Base-by-base conservation (phyloP, 106 monocot genomes). In the Posidonia australis region DNA sequence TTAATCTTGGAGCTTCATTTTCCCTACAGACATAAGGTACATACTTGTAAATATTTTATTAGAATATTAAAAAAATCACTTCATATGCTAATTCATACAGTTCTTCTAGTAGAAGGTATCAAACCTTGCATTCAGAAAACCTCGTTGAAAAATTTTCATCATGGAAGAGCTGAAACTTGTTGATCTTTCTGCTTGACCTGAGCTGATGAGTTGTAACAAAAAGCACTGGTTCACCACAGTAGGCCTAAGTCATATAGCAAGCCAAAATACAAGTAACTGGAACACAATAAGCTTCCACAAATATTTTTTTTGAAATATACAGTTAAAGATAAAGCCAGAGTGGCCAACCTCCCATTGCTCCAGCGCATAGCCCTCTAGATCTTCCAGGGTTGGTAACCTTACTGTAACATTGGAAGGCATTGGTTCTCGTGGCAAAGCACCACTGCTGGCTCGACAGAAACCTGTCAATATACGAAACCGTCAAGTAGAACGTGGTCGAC, bases 91-190 rank as follows among this genome's bases (percentile, higher is more conserved):
- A 54, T 20, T 54, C 19, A 11, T 21, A 13, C 20, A 55, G 54
- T 55, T 55, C 12, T 55, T 23, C 23, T 23, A 26, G 30, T 58
- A 29, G 27, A 23, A 25, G 7, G 28, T 24, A 46, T 46, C 11
- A 21, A 69, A 96, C 96, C 96, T 98, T 56, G 82, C 56, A 98
- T 77, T 91, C 65, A 98, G 70, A 87, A 98, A 87, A 30, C 87
- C 96, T 66, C 87, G 80, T 79, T 98, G 96, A 64, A 98, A 98
- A 67, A 82, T 82, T 67, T 73, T 87, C 72, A 98, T 87, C 87
- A 88, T 98, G 26, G 91, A 91, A 41, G 91, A 63, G 59, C 81
- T 91, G 60, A 98, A 91, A 76, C 75, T 84, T 55, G 84, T 87
- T 30, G 51, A 54, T 57, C 54, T 84, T 62, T 91, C 87, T 17